Conservation (phyloP, 306 rosid species). For the Delonix regia region DNA sequence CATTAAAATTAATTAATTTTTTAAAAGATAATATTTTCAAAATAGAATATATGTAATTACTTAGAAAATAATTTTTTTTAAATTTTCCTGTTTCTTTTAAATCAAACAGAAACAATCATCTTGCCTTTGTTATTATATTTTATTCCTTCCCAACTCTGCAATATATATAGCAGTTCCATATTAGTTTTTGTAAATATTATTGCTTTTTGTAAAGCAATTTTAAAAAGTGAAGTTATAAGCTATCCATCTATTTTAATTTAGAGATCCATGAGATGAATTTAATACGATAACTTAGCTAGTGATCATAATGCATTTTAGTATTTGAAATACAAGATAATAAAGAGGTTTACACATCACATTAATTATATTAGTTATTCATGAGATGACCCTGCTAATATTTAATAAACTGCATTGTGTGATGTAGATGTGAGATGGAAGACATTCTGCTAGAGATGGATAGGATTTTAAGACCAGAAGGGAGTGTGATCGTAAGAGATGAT, state of each 20-base stretch:
- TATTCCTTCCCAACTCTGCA: too few relatives aligned
- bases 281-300: not conserved
- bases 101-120: not conserved
- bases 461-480: slow-evolving; percentile 80
- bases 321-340: not conserved
- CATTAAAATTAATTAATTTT: not conserved
- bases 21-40: not conserved
- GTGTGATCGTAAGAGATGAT: slow-evolving; percentile 73
- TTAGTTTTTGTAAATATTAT: not conserved
- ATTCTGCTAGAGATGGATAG: slow-evolving; percentile 85
- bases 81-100: too few relatives aligned
- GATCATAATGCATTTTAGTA: not conserved
- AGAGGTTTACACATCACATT: not conserved
- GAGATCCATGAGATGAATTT: not conserved
- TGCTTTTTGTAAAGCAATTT: not conserved
- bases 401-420: slow-evolving; percentile 1
- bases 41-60: not conserved
- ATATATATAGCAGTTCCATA: too few relatives aligned
- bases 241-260: not conserved
- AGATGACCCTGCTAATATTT: not conserved
- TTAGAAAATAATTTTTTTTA: too few relatives aligned
- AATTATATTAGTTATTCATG: too few relatives aligned
- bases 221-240: too few relatives aligned
- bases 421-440: slow-evolving; percentile 76
- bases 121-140: not conserved